Percentiles rank a stretch among this genome's conserved stretches.
phyloP scores from a whole-genome alignment of 2,329 filamentous ascomycete genomes.

The Cladobotryum mycophilum region DNA sequence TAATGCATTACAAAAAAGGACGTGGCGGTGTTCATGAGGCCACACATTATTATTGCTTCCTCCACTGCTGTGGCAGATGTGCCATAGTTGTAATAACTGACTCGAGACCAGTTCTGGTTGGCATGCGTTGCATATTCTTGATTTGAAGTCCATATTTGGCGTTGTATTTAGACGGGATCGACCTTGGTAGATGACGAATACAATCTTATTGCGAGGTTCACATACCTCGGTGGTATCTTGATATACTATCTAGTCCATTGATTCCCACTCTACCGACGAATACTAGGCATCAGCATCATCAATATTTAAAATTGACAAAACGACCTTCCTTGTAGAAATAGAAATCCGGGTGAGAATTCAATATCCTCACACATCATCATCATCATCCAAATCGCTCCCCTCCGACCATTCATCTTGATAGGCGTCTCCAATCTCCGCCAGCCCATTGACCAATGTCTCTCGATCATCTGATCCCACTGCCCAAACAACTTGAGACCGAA shows the following conservation, averaged over 20 bases:
- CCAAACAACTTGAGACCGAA: conserved; percentile 59
- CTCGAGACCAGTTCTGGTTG: conserved; percentile 6
- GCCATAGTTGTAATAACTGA: conserved; percentile 8
- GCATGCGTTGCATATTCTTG: conserved; percentile 12
- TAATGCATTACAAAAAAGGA: neutral
- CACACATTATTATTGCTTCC: neutral
- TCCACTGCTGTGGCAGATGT: conserved; percentile 5
- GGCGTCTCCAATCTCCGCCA: conserved; percentile 77
- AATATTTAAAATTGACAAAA: neutral
- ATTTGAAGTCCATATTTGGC: conserved; percentile 12
- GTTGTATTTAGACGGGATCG: conserved; percentile 23
- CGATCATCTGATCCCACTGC: conserved; percentile 69
- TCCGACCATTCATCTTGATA: conserved; percentile 86
- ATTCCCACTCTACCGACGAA: neutral
- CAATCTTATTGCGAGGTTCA: conserved; percentile 16
- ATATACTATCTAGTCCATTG: too few species aligned
- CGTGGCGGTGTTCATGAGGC: neutral
- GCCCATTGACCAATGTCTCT: conserved; percentile 72
- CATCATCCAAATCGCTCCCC: conserved; percentile 65
- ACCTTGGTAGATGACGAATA: conserved; percentile 27
- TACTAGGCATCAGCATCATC: too few species aligned
- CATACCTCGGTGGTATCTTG: neutral
- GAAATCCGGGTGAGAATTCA: neutral
- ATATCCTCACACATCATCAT: conserved; percentile 42
- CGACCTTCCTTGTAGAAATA: neutral